Conservation (phyloP, 1,284 basidiomycete species). For the Quambalaria eucalypti region DNA sequence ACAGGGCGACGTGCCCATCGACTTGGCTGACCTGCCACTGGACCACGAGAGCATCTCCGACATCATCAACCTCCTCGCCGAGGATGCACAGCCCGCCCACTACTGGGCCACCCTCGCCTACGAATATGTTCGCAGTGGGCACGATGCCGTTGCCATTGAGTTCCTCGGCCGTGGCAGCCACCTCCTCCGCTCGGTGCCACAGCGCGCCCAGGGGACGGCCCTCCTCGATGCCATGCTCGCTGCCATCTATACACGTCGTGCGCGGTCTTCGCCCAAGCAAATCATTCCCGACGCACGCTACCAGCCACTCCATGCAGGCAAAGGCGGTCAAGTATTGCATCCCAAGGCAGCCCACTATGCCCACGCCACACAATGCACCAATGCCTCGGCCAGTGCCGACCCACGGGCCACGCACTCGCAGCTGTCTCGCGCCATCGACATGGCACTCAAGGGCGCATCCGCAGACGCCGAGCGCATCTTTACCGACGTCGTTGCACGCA, state of each 20-base stretch:
- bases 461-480: conserved; percentile 21
- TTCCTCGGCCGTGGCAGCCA: not conserved
- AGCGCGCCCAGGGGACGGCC: not conserved
- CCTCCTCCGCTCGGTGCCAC: not conserved
- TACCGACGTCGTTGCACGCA: conserved; percentile 19
- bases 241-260: conserved; percentile 22
- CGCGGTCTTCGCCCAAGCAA: conserved; percentile 32
- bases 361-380: conserved; percentile 12
- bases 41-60: not conserved
- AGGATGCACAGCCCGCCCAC: not conserved
- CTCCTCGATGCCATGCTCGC: conserved; percentile 26
- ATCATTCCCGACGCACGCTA: conserved; percentile 33
- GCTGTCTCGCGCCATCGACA: conserved; percentile 22
- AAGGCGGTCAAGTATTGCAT: conserved; percentile 6
- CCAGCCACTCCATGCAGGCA: conserved; percentile 22
- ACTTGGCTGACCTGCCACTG: not conserved
- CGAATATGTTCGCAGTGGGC: not conserved
- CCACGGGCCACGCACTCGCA: conserved; percentile 25
- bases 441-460: conserved; percentile 26
- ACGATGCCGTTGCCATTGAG: not conserved
- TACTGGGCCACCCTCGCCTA: conserved; percentile 1
- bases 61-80: not conserved
- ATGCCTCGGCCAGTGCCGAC: conserved; percentile 17
- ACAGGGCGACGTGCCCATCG: conserved; percentile 1
- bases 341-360: conserved; percentile 25